Percentiles rank a stretch among this genome's conserved stretches.
Evolutionary conservation across 768 basidiomycete genomes (phyloP).

Genomic region (Cystobasidium onofrii): DNA sequence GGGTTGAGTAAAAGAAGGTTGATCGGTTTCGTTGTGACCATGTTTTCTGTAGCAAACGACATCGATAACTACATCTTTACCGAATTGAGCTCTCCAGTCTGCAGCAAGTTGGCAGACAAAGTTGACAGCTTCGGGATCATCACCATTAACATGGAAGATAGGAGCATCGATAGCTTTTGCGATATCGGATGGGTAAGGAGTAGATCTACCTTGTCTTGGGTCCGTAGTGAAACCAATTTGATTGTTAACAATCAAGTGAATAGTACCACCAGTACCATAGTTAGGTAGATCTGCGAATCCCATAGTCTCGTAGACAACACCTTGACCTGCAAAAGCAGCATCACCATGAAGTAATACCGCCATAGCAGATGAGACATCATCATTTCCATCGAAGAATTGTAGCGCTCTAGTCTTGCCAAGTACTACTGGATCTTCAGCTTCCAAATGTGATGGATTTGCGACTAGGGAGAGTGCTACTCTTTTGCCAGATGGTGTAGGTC

Average conservation of each 20-base stretch:
- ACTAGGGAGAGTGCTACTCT: slow-evolving; percentile 94
- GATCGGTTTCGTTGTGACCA: slow-evolving; percentile 99
- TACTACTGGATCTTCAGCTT: slow-evolving; percentile 96
- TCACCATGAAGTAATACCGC: slow-evolving; percentile 92
- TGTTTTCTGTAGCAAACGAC: slow-evolving; percentile 95
- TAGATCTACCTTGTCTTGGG: slow-evolving; percentile 92
- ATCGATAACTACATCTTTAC: slow-evolving; percentile 96
- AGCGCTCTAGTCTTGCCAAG: slow-evolving; percentile 96
- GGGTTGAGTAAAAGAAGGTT: slow-evolving; percentile 96
- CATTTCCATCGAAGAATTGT: slow-evolving; percentile 77
- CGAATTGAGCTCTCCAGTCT: slow-evolving; percentile 95
- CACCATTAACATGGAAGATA: slow-evolving; percentile 99
- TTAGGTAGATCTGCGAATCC: slow-evolving; percentile 89
- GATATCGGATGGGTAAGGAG: slow-evolving; percentile 94
- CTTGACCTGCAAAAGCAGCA: slow-evolving; percentile 96
- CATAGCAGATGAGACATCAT: slow-evolving; percentile 68
- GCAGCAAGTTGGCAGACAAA: slow-evolving; percentile 97
- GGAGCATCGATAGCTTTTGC: slow-evolving; percentile 97
- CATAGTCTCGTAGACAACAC: slow-evolving; percentile 98
- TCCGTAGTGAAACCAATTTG: slow-evolving; percentile 99
- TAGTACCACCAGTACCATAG: slow-evolving; percentile 96
- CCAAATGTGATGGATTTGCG: slow-evolving; percentile 95
- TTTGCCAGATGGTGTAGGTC: slow-evolving; percentile 95
- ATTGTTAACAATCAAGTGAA: slow-evolving; percentile 97
- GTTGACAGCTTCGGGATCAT: slow-evolving; percentile 92